Base-by-base conservation (phyloP, 2,329 filamentous ascomycete species). In the Bertia moriformis region DNA sequence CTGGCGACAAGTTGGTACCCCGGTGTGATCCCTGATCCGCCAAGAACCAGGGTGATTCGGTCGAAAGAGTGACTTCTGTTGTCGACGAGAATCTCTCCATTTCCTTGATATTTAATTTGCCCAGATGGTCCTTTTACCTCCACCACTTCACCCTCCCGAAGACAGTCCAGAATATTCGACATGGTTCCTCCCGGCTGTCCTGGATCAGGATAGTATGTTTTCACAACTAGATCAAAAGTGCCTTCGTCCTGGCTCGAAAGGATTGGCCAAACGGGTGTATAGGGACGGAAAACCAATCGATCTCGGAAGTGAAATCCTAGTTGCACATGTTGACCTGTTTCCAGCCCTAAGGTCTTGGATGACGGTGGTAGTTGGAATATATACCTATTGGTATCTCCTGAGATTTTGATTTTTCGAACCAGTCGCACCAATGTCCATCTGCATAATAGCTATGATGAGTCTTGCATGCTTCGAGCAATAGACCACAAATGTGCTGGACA, bases 21-120 rank as follows among this genome's bases (percentile, higher is more conserved):
- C 49, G 91, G 91, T 10, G 91, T 91, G 60, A 98, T 93, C 44
- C 91, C 91, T 4, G 91, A 95, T 47, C 91, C 91, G 51, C 91
- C 91, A n/a, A 89, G 86, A 45, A 98, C 73, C 47, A 89, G 69
- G 29, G 75, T 80, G 51, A 93, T 76, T n/a, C 56, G 59, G 15
- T 52, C 51, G 46, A 71, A 71, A 3, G 44, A 51, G 18, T 51
- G 50, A 18, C 60, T 45, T 19, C 61, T 55, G 19, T 55, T 54
- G 14, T 63, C 59, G 39, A 72, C 62, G 18, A 46, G 44, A 49
- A 73, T 71, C 2, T 49, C 44, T 3, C 67, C 65, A 38, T 62
- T 47, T 2, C 65, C 65, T 3, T 57, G 50, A 49, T 73, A 71
- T 3, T 53, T 48, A 18, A 72, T 69, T 27, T 69, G 62, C 14